Evolutionary conservation across 139 green algal species (phyloP), one percentile per base, ranked within the genome.

Genomic region (Axilococcus clingmanii): DNA sequence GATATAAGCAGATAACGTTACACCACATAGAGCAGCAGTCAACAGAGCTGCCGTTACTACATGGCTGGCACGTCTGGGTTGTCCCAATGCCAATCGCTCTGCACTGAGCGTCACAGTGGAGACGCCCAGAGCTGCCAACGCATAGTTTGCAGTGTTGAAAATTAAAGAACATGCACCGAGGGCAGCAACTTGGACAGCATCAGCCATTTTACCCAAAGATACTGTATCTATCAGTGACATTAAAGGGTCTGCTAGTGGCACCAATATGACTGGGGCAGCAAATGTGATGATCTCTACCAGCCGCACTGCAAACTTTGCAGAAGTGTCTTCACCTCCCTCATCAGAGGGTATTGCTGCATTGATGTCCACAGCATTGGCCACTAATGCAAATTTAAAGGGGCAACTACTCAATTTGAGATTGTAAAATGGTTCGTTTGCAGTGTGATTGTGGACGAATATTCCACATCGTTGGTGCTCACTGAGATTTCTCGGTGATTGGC

Each of bases 161-260:
- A 93, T 58, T 34, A 88, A 62, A 33, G 68, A 79, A 51, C 68
- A 79, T 15, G 83, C 83, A 0, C 83, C 84, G 27, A 94, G 65
- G 2, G 79, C 79, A 0, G 80, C 80, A 20, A 89, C 59, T 64
- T 86, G 61, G 8, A 52, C 16, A 15, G 47, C 37, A 0, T 27
- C 24, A 29, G 41, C 22, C 42, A 82, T 66, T 60, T 81, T 71
- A 1, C 81, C 81, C 3, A 93, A 63, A 40, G 52, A 78, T 2
- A 84, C 37, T 0, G 78, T 93, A 60, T 93, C 83, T 7, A 83
- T 65, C 15, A 94, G 60, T 11, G 46, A 66, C 82, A 93, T 87
- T 14, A 94, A 51, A 4, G 82, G 84, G 37, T 93, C 83, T 30
- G 76, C 82, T 19, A 92, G 53, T 0, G 78, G 77, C 14, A 85